These are phyloP conservation scores for Pholiota conissans DNA, from an alignment of 768 basidiomycete species.

Conservation along the genomic window DNA sequence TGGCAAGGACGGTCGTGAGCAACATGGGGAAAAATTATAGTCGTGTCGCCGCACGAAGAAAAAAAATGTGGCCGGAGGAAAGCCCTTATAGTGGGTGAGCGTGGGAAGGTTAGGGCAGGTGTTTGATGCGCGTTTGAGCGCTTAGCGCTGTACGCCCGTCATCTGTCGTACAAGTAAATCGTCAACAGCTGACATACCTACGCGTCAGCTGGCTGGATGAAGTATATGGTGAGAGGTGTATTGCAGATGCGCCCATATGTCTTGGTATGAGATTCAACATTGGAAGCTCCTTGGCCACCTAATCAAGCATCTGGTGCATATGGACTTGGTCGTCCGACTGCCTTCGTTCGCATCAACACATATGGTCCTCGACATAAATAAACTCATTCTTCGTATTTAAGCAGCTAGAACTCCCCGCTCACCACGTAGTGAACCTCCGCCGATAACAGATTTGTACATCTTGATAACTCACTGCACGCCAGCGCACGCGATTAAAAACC, in stretches of 20 bases:
- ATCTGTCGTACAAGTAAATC: no score
- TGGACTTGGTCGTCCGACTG: slow-evolving; percentile 7
- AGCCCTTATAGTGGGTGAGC: slow-evolving; percentile 18
- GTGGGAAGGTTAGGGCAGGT: slow-evolving; percentile 44
- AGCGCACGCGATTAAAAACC: neutral
- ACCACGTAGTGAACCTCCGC: no score
- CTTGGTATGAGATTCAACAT: neutral
- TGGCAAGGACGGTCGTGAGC: slow-evolving; percentile 68
- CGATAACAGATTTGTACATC: neutral
- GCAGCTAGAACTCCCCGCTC: neutral
- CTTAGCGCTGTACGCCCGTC: neutral
- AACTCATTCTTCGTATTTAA: neutral
- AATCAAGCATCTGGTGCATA: slow-evolving; percentile 8
- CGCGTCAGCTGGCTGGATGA: no score
- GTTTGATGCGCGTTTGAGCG: neutral
- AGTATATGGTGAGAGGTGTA: no score
- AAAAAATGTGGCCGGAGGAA: slow-evolving; percentile 12
- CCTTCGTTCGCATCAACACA: slow-evolving; percentile 9
- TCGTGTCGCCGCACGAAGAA: slow-evolving; percentile 82
- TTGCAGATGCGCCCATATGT: no score
- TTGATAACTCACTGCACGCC: neutral
- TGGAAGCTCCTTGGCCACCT: slow-evolving; percentile 4
- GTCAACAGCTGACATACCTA: no score
- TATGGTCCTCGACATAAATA: slow-evolving; percentile 14
- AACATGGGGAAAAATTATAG: slow-evolving; percentile 80